Evolutionary conservation across 345 rosid species (phyloP).

Genomic region (Acer saccharum): DNA sequence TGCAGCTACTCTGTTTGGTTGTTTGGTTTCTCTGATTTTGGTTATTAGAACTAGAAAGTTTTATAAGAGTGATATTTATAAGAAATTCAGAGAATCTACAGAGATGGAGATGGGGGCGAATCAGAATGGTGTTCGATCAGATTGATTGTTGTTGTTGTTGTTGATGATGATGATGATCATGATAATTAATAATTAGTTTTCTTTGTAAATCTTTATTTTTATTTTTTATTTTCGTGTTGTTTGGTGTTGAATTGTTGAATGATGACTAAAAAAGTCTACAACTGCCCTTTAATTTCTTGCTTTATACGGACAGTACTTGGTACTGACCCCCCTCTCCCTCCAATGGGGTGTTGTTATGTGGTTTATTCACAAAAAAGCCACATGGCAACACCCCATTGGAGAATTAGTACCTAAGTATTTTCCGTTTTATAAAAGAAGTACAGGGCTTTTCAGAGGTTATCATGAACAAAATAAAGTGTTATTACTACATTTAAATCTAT

Average conservation of each 20-base stretch:
- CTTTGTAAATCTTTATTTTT: not conserved
- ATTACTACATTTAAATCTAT: too few species aligned
- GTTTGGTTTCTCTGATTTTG: conserved; percentile 49
- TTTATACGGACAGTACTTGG: too few species aligned
- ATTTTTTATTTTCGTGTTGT: not conserved
- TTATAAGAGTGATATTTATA: conserved; percentile 63
- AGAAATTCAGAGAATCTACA: conserved; percentile 50
- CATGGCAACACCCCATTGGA: too few species aligned
- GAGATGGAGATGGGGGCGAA: conserved; percentile 42
- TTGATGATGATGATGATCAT: not conserved
- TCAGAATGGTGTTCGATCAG: not conserved
- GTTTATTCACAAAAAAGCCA: too few species aligned
- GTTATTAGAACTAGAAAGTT: conserved; percentile 61
- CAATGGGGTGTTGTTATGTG: too few species aligned
- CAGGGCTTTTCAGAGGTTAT: not conserved
- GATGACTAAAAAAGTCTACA: not conserved
- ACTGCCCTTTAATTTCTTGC: not conserved
- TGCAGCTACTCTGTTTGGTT: conserved; percentile 51
- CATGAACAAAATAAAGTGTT: too few species aligned
- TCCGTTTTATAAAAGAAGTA: not conserved
- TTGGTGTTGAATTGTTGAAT: not conserved
- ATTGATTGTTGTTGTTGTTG: too few species aligned
- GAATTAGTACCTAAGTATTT: too few species aligned
- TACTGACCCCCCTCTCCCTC: too few species aligned
- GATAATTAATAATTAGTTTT: not conserved